A percentile compares a stretch with the other conserved stretches of the same genome.
phyloP scores from a whole-genome alignment of 139 green algal species.

The Coccomyxa sp. region DNA sequence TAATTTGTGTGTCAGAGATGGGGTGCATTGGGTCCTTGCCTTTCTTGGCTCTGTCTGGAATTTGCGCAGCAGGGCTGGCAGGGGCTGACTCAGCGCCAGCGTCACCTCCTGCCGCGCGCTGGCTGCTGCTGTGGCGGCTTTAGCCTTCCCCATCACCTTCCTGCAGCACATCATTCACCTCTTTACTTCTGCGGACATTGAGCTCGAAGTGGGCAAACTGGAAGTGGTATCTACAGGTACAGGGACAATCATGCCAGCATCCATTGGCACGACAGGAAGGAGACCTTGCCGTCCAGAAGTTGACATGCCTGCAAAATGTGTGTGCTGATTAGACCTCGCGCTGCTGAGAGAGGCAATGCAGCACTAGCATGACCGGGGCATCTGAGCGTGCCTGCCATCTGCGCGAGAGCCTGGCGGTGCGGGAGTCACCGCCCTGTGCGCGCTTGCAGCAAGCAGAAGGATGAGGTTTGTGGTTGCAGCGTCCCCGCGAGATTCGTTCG shows the following conservation, averaged over 20 bases:
- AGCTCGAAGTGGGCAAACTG: no score
- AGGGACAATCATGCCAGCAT: no score
- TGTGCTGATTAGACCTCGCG: not conserved
- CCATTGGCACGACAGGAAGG: no score
- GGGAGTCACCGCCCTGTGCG: not conserved
- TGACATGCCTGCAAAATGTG: not conserved
- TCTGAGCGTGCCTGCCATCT: not conserved
- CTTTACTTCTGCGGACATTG: no score
- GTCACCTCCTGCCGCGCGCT: constrained; percentile 44
- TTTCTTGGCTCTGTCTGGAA: constrained; percentile 39
- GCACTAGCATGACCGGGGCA: not conserved
- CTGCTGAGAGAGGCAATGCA: not conserved
- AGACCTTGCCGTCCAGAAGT: not conserved
- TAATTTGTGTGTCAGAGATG: no score
- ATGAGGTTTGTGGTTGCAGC: constrained; percentile 33
- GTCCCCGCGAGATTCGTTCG: constrained; percentile 22
- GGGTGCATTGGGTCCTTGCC: no score
- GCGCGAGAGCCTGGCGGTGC: not conserved
- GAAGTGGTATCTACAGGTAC: no score
- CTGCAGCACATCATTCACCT: no score
- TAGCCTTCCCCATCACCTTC: constrained; percentile 5
- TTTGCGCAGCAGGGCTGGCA: constrained; percentile 45
- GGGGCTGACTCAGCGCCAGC: constrained; percentile 33
- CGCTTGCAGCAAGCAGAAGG: constrained; percentile 26
- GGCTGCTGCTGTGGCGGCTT: constrained; percentile 6